Percentiles rank a stretch among this genome's conserved stretches.
These are phyloP conservation scores for Pestalotiopsis sp. DNA, from an alignment of 2,329 filamentous ascomycete genomes.

Conservation along the genomic window DNA sequence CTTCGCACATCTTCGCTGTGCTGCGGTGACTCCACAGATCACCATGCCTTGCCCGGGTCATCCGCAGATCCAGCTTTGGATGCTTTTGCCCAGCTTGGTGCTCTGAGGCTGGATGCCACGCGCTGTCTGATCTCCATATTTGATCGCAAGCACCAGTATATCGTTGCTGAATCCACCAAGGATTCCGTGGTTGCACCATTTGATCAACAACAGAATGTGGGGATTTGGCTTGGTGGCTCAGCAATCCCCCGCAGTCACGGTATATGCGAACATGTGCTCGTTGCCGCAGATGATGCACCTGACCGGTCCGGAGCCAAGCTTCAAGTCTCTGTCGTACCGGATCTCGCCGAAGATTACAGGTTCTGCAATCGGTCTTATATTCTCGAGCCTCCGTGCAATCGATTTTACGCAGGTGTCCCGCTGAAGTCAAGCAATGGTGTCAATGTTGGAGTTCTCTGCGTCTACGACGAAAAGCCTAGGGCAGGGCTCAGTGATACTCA, in stretches of 20 bases:
- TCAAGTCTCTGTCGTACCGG: constrained; percentile 36
- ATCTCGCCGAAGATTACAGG: constrained; percentile 34
- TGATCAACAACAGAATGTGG: background rate
- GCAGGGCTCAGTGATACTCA: constrained; percentile 1
- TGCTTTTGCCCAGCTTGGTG: constrained; percentile 52
- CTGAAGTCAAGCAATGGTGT: constrained; percentile 18
- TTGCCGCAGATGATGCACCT: constrained; percentile 5
- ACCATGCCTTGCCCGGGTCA: background rate
- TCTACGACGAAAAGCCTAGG: constrained; percentile 17
- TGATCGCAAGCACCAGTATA: constrained; percentile 48
- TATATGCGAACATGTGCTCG: constrained; percentile 35
- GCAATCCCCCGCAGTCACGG: constrained; percentile 32
- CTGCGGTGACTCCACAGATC: background rate
- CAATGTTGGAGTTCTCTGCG: constrained; percentile 21
- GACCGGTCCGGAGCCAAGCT: constrained; percentile 18
- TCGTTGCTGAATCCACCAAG: constrained; percentile 54
- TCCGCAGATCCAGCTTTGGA: background rate
- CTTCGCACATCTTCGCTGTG: background rate
- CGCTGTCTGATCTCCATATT: constrained; percentile 55
- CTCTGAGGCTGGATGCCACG: constrained; percentile 42
- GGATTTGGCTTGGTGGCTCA: constrained; percentile 30
- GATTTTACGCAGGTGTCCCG: constrained; percentile 24
- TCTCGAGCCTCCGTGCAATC: constrained; percentile 20
- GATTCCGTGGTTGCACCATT: constrained; percentile 35
- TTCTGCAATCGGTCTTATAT: constrained; percentile 22